A percentile compares a stretch with the other conserved stretches of the same genome.
phyloP scores from a whole-genome alignment of 495 filamentous ascomycete genomes.

The Umbilicaria muhlenbergii region DNA sequence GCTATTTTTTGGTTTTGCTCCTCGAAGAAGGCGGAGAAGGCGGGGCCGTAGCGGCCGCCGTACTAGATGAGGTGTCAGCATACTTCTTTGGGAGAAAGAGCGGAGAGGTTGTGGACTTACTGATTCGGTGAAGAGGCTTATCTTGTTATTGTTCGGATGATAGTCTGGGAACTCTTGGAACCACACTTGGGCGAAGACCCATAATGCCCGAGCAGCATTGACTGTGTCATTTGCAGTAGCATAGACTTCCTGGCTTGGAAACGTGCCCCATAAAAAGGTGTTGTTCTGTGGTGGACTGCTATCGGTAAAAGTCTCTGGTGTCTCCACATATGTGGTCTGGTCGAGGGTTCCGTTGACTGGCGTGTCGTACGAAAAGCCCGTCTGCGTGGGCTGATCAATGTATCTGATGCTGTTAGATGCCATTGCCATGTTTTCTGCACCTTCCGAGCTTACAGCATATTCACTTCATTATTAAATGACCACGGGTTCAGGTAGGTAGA shows the following conservation, averaged over 20 bases:
- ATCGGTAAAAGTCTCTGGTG: slow-evolving; percentile 22
- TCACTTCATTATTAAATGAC: slow-evolving; percentile 30
- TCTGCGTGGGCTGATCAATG: slow-evolving; percentile 47
- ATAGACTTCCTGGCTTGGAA: slow-evolving; percentile 27
- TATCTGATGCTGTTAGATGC: slow-evolving; percentile 30
- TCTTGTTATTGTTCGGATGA: slow-evolving; percentile 35
- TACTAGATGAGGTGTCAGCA: slow-evolving; percentile 19
- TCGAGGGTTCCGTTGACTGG: slow-evolving; percentile 28
- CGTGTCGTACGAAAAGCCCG: slow-evolving; percentile 43
- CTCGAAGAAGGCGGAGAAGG: slow-evolving; percentile 49
- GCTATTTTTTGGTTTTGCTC: slow-evolving; percentile 43
- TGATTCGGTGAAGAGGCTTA: slow-evolving; percentile 39
- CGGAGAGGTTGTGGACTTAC: background rate
- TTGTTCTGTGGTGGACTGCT: slow-evolving; percentile 38
- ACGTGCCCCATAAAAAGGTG: slow-evolving; percentile 47
- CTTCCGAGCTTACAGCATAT: slow-evolving; percentile 7
- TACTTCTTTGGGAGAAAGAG: too few relatives aligned
- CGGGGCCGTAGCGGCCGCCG: slow-evolving; percentile 52
- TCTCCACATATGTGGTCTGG: slow-evolving; percentile 23
- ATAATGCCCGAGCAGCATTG: slow-evolving; percentile 37
- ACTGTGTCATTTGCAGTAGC: slow-evolving; percentile 33
- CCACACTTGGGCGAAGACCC: slow-evolving; percentile 44
- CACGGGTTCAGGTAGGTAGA: slow-evolving; percentile 30
- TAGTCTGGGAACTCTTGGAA: slow-evolving; percentile 39
- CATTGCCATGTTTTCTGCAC: slow-evolving; percentile 16